Base-by-base conservation (phyloP, 2,329 filamentous ascomycete species). In the Chaetomiaceae sp. region DNA sequence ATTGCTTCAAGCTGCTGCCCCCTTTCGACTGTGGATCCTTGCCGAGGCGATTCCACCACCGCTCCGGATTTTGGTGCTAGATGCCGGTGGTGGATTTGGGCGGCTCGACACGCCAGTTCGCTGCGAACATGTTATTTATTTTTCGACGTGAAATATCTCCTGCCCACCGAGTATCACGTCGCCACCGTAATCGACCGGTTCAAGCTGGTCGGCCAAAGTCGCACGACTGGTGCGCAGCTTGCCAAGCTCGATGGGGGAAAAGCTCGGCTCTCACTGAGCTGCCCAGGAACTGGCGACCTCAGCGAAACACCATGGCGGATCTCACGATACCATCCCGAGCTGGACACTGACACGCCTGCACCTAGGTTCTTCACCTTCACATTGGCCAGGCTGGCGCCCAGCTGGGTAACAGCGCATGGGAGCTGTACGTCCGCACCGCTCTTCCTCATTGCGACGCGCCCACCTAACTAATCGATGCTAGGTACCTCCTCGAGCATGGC, bases 351-450 rank as follows among this genome's bases (percentile, higher is more conserved):
- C 45, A 27, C 25, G 16, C 19, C 41, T 50, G 42, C 31, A 33
- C 30, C 9, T 33, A 82, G 79, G 76, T 83, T 70, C 74, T 82
- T 71, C 79, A 83, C 71, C 71, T 83, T 66, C 79, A 83, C 67
- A 68, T 82, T 63, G 79, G 79, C 68, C 79, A 87, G 76, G 83
- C 84, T 73, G 84, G 83, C 72, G 81, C 77, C 66, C 83, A 87
- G 79, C 81, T 87, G 58, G 84, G 83, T 66, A 86, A 86, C 76
- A 84, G 81, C 67, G 83, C 84, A 62, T 87, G 83, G 83, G 83
- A 87, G 73, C 82, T 87, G 83, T 87, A 34, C 53, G 60, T 58
- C 20, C 47, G 57, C 60, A 79, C 66, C 83, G 53, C 57, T 25
- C 43, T 74, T 57, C 27, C 62, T 58, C 51, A 49, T 48, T 30